A percentile compares a stretch with the other conserved stretches of the same genome.
Conservation (phyloP, 495 filamentous ascomycete species). For the Darksidea phi region DNA sequence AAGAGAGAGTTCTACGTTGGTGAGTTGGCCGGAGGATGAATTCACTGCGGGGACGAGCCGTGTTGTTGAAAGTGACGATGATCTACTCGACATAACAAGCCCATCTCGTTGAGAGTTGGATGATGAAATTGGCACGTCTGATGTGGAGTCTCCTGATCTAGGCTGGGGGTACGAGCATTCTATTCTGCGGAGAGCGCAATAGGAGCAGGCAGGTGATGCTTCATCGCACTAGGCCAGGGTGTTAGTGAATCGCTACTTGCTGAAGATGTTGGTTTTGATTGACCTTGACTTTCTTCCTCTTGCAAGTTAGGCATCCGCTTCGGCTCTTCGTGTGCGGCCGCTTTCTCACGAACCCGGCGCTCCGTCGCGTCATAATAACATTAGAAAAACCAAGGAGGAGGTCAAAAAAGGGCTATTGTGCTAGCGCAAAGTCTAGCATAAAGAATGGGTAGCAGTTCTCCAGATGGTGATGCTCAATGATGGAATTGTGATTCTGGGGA, state of each 20-base stretch:
- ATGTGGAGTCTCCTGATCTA: not conserved
- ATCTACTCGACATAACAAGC: not conserved
- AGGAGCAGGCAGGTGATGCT: slow-evolving; percentile 9
- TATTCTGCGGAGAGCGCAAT: slow-evolving; percentile 21
- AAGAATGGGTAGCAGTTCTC: too few relatives aligned
- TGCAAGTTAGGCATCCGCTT: slow-evolving; percentile 25
- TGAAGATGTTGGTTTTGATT: not conserved
- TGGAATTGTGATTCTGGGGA: too few relatives aligned
- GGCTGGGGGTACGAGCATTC: slow-evolving; percentile 9
- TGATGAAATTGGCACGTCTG: not conserved
- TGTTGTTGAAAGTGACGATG: not conserved
- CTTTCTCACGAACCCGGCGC: slow-evolving; percentile 20
- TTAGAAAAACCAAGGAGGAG: not conserved
- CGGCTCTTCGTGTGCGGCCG: slow-evolving; percentile 23
- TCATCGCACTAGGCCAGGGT: slow-evolving; percentile 23
- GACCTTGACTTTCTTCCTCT: slow-evolving; percentile 30
- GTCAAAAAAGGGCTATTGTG: too few relatives aligned
- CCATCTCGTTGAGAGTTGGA: not conserved
- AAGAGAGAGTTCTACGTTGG: not conserved
- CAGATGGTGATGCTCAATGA: too few relatives aligned
- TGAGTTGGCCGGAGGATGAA: not conserved
- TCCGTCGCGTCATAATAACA: slow-evolving; percentile 22
- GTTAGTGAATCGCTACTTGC: not conserved
- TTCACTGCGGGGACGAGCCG: not conserved
- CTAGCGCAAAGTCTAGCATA: too few relatives aligned